Percentiles rank a stretch among this genome's conserved stretches.
Evolutionary conservation across 495 filamentous ascomycete genomes (phyloP).

Genomic region (Cercophora sp.): DNA sequence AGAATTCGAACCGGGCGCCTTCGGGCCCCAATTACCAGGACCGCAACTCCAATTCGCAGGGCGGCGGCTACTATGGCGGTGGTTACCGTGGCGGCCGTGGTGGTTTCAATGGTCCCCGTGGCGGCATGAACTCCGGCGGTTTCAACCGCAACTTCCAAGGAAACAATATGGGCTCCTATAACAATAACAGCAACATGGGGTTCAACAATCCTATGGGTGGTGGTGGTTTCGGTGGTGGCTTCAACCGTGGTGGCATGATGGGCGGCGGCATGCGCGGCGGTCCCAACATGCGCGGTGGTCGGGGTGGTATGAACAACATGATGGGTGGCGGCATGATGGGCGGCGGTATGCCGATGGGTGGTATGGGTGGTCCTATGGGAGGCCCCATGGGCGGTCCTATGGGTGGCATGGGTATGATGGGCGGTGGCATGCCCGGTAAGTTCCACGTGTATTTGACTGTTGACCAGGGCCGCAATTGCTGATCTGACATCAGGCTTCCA

Average conservation of each 20-base stretch:
- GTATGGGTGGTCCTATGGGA: constrained; percentile 27
- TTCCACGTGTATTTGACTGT: too few species aligned
- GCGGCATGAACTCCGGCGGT: constrained; percentile 34
- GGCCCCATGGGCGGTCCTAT: constrained; percentile 37
- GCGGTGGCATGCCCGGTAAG: constrained; percentile 56
- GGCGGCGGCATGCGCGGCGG: constrained; percentile 65
- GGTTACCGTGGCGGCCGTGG: constrained; percentile 36
- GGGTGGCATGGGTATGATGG: constrained; percentile 64
- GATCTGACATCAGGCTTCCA: constrained; percentile 53
- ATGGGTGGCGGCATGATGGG: constrained; percentile 25
- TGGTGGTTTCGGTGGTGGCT: constrained; percentile 53
- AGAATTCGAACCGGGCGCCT: constrained; percentile 47
- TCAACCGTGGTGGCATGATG: constrained; percentile 63
- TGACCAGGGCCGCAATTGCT: too few species aligned
- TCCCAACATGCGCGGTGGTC: constrained; percentile 65
- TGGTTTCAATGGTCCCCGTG: constrained; percentile 32
- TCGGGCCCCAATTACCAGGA: constrained; percentile 33
- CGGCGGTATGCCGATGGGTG: constrained; percentile 24
- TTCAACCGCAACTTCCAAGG: constrained; percentile 43
- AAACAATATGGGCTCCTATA: constrained; percentile 35
- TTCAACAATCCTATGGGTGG: constrained; percentile 59
- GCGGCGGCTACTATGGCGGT: constrained; percentile 20
- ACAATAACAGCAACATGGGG: constrained; percentile 36
- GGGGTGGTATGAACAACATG: constrained; percentile 45
- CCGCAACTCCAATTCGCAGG: constrained; percentile 34